Base-by-base conservation (phyloP, 2,329 filamentous ascomycete species). In the Diaporthe nobilis region DNA sequence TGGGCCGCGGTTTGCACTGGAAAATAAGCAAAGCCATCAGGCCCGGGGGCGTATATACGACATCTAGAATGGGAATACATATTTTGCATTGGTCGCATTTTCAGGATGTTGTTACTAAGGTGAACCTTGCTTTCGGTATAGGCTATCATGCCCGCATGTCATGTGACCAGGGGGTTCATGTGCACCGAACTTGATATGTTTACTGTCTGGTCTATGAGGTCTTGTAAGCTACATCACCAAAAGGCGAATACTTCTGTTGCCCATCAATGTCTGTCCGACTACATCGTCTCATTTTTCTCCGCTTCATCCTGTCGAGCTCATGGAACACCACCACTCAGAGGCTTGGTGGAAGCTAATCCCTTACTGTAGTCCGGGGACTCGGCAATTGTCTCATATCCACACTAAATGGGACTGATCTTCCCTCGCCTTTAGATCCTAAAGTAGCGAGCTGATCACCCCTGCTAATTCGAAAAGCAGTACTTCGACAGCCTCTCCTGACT, bases 1-100 rank as follows among this genome's bases (percentile, higher is more conserved):
- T 39, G 7, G 47, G 47, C 47, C 65, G 15, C 20, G 63, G 31
- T 42, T 39, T 42, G 51, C 49, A 31, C 9, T 1, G 65, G 47
- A 8, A 70, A 51, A 51, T 55, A 22, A 70, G 34, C 37, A 55
- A 42, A 7, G 6, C 12, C 10, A 12, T 7, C 25, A 31, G 22
- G 34, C 44, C 47, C 13, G 47, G 65, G 44, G n/a, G 65, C 47
- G 65, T 68, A 70, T 1, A 70, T 70, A 55, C 34, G 65, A 70
- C n/a, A 42, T 55, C 47, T 53, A 53, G 65, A 53, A 53, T 68
- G 47, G 65, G 47, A 68, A 68, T 53, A 31, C n/a, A 49, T 49
- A 34, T 28, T 34, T 65, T 28, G 42, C 37, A 37, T n/a, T 22
- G 7, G 15, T 20, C 42, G n/a, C 60, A 31, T 12, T 22, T 2